Evolutionary conservation across 306 rosid species (phyloP).

Genomic region (Pyrus communis): DNA sequence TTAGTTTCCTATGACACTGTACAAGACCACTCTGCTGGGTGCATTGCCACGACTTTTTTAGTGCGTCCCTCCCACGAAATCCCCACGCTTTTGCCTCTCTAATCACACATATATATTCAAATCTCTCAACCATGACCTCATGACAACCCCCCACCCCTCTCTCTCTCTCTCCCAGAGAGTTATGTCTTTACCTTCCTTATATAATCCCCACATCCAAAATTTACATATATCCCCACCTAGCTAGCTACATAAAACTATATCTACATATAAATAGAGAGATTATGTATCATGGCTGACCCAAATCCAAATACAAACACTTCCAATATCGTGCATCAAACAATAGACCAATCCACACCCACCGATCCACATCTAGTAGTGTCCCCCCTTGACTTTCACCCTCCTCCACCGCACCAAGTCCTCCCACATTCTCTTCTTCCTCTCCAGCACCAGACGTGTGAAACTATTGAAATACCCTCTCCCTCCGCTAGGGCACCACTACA

Average conservation of each 20-base stretch:
- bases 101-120: neutral
- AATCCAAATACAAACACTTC: neutral
- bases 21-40: no score
- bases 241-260: neutral
- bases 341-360: conserved; percentile 5
- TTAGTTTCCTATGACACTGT: neutral
- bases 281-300: conserved; percentile 11
- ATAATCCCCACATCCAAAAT: neutral
- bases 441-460: conserved; percentile 3
- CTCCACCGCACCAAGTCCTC: neutral
- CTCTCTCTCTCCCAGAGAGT: no score
- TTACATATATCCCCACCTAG: neutral
- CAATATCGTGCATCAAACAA: neutral
- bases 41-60: neutral
- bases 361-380: neutral
- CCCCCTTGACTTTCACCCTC: conserved; percentile 6
- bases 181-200: neutral
- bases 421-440: neutral
- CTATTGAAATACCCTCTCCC: neutral
- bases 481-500: neutral
- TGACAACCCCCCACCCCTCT: neutral
- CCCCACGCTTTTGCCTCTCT: conserved; percentile 49
- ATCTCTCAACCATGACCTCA: neutral
- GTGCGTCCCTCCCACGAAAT: conserved; percentile 27
- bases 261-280: no score